Percentiles rank a stretch among this genome's conserved stretches.
These are phyloP conservation scores for Zygoascus tannicola DNA, from an alignment of 805 yeast genomes.

Conservation along the genomic window DNA sequence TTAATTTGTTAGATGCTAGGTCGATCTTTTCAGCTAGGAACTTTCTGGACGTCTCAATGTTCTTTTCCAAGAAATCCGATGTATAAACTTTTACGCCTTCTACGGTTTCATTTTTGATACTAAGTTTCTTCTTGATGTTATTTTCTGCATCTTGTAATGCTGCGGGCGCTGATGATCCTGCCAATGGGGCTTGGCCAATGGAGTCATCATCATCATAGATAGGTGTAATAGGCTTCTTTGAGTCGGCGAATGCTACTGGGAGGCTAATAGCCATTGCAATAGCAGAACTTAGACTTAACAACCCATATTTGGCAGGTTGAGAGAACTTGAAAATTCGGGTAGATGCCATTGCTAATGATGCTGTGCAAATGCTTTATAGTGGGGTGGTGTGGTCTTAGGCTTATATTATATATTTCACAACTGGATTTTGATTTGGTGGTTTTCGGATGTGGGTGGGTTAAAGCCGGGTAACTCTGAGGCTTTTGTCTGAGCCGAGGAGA, in stretches of 20 bases:
- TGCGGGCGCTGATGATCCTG: constrained; percentile 21
- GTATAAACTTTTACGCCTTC: constrained; percentile 53
- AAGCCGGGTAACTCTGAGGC: neutral
- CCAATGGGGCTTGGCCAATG: constrained; percentile 18
- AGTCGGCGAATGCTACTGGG: constrained; percentile 14
- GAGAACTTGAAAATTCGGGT: neutral
- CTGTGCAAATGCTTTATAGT: too few relatives aligned
- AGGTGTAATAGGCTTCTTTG: constrained; percentile 18
- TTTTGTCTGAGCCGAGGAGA: neutral
- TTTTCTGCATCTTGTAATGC: constrained; percentile 7
- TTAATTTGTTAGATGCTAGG: constrained; percentile 33
- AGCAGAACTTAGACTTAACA: neutral
- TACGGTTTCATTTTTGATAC: constrained; percentile 28
- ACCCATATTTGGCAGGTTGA: neutral
- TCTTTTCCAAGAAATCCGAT: constrained; percentile 38
- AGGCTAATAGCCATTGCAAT: neutral
- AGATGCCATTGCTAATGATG: neutral
- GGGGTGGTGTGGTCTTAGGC: too few relatives aligned
- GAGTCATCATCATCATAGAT: constrained; percentile 22
- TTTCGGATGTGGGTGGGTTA: neutral
- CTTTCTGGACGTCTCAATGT: constrained; percentile 42
- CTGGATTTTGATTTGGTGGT: neutral
- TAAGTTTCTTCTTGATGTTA: constrained; percentile 12
- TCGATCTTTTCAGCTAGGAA: constrained; percentile 29
- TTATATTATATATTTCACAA: too few relatives aligned